Evolutionary conservation across 441 rosid species (phyloP), one percentile per base, ranked within the genome.

Genomic region (Corymbia citriodora): DNA sequence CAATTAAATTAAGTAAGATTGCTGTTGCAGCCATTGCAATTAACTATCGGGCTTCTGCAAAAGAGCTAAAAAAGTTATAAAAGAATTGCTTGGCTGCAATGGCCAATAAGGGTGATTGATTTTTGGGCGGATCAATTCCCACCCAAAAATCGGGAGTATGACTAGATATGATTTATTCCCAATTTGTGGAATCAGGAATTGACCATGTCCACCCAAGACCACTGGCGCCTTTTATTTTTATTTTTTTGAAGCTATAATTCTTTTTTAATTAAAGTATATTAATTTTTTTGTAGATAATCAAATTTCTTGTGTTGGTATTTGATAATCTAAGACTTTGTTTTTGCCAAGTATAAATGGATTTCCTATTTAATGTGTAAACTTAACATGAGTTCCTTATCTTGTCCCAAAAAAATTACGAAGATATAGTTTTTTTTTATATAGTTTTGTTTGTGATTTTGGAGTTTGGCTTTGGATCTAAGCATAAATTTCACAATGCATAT

Each of bases 101-200:
- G 3, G 31, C 36, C 72, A 53, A 53, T 53, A 53, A 7, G 17
- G 0, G 33, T n/a, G 0, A 63, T 63, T n/a, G 2, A 29, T 63
- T 63, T 2, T 1, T 0, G 4, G 14, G 0, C 29, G 31, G 18
- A 63, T 13, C 33, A 4, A 29, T 63, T 63, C 33, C 70, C 70
- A 13, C 70, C n/a, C 33, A 13, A 14, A 11, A 63, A 63, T 3
- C 9, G 1, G 18, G 5, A 29, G 29, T 10, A 29, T 1, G 31
- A 63, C 2, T 6, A 4, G 61, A 57, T 21, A 57, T 9, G 29
- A 18, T 3, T 17, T 4, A 3, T 29, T 63, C 33, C 31, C 9
- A 13, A 0, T 63, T 63, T 63, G 31, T n/a, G 10, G 33, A 63
- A 63, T 3, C 31, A 17, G 33, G 17, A 63, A 63, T 14, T 9